Evolutionary conservation across 148 eudicot species (phyloP).

Genomic region (Camellia lanceoleosa): DNA sequence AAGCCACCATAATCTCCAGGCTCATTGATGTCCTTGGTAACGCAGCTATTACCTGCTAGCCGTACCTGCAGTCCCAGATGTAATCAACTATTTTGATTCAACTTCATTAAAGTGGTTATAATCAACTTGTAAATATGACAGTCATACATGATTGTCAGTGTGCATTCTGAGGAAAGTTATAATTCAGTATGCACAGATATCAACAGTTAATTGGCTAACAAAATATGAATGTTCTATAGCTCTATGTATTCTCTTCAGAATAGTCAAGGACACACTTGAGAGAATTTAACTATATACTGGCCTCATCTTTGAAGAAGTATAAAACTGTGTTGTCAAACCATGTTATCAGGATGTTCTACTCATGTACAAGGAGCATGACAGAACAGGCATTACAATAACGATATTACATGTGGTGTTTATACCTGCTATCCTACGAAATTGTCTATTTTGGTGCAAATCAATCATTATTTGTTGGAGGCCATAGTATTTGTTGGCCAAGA

Average conservation of each 20-base stretch:
- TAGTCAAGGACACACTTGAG: too few species aligned
- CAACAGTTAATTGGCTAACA: background rate
- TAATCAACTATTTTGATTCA: constrained; percentile 8
- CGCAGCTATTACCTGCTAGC: constrained; percentile 81
- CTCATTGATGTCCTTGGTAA: constrained; percentile 73
- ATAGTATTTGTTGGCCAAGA: background rate
- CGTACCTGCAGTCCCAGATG: constrained; percentile 52
- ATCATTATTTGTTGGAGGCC: background rate
- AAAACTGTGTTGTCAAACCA: background rate
- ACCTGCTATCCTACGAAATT: background rate
- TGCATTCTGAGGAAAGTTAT: background rate
- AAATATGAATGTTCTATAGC: background rate
- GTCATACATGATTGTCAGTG: background rate
- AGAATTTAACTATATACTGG: too few species aligned
- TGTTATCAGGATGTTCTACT: background rate
- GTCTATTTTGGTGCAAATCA: background rate
- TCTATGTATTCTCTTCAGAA: background rate
- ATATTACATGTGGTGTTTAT: background rate
- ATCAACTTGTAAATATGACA: background rate
- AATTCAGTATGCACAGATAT: background rate
- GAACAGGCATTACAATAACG: background rate
- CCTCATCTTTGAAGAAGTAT: too few species aligned
- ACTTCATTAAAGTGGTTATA: background rate
- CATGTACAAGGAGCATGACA: background rate
- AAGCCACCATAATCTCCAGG: constrained; percentile 97